Evolutionary conservation across 2,329 filamentous ascomycete species (phyloP), one percentile per base, ranked within the genome.

Genomic region (Fusarium drepaniforme): DNA sequence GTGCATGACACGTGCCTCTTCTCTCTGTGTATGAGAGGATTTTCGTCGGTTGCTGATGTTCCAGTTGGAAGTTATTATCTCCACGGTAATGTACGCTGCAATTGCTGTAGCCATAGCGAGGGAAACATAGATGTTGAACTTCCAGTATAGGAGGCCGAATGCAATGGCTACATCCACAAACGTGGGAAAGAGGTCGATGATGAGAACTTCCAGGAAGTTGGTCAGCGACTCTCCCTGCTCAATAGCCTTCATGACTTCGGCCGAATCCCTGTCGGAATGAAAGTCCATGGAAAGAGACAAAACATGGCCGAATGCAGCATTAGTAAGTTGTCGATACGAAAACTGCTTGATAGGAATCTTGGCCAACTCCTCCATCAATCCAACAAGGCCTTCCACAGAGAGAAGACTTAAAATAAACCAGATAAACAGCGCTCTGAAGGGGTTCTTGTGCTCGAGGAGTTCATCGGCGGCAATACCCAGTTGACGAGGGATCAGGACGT

Each of bases 251-350:
- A 91, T 89, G 0, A 94, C 85, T 71, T 93, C 90, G 2, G 90
- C 91, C 1, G 90, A 91, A 64, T 89, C 87, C 73, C 92, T 92
- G 60, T 88, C 87, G 21, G 90, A 90, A 78, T 94, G 92, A 65
- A 93, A 94, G 71, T 93, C 91, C 83, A 92, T 92, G 0, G 91
- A 92, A 1, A 94, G 85, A n/a, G 84, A 86, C 87, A 94, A 91
- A 38, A 94, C 87, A 68, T 94, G 92, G 67, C 88, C 86, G 79
- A 93, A 94, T 0, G 91, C 89, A 3, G 90, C 86, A 2, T 88
- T 88, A 13, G 87, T 89, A 57, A 94, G 86, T 21, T 87, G 85
- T 58, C 87, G 85, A 72, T 91, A 90, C 3, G 82, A 82, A 18
- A 80, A 83, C 40, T 83, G 82, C 74, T 79, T 77, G 13, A 83